Percentiles rank a stretch among this genome's conserved stretches.
Evolutionary conservation across 371 early-diverging fungal genomes (phyloP).

Genomic region (Mortierella sp.): DNA sequence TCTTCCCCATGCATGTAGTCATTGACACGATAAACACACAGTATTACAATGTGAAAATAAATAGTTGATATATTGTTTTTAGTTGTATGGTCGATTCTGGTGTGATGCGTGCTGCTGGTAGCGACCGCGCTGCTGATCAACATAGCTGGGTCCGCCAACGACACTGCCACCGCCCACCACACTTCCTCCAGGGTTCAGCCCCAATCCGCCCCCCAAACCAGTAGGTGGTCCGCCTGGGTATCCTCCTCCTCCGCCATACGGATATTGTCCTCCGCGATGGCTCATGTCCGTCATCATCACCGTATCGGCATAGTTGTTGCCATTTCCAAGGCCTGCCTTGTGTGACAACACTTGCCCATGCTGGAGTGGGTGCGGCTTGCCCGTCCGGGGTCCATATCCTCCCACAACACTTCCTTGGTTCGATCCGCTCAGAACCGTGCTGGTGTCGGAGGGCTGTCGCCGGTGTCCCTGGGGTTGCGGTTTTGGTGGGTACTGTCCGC

Average conservation of each 20-base stretch:
- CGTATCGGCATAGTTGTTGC: conserved; percentile 42
- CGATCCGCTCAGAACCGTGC: conserved; percentile 54
- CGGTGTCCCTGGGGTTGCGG: conserved; percentile 30
- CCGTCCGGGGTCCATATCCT: conserved; percentile 34
- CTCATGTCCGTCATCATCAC: conserved; percentile 56
- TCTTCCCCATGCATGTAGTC: not conserved
- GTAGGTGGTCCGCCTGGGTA: conserved; percentile 28
- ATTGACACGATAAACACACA: no score
- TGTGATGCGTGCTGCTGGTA: conserved; percentile 27
- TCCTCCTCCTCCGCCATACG: conserved; percentile 23
- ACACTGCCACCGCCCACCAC: conserved; percentile 39
- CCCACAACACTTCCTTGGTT: conserved; percentile 54
- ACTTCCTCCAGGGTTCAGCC: conserved; percentile 33
- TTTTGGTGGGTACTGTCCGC: conserved; percentile 24
- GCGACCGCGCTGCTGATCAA: conserved; percentile 52
- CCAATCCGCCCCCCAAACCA: conserved; percentile 48
- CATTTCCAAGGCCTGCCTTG: conserved; percentile 33
- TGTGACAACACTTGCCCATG: conserved; percentile 29
- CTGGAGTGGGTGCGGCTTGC: conserved; percentile 39
- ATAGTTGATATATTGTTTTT: conserved; percentile 2
- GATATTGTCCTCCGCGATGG: conserved; percentile 28
- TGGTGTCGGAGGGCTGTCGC: conserved; percentile 51
- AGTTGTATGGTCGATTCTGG: conserved; percentile 33
- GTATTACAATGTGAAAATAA: not conserved
- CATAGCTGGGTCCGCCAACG: conserved; percentile 30